These are phyloP conservation scores for Platanus orientalis DNA, from an alignment of 164 flowering plant genomes.

Conservation along the genomic window DNA sequence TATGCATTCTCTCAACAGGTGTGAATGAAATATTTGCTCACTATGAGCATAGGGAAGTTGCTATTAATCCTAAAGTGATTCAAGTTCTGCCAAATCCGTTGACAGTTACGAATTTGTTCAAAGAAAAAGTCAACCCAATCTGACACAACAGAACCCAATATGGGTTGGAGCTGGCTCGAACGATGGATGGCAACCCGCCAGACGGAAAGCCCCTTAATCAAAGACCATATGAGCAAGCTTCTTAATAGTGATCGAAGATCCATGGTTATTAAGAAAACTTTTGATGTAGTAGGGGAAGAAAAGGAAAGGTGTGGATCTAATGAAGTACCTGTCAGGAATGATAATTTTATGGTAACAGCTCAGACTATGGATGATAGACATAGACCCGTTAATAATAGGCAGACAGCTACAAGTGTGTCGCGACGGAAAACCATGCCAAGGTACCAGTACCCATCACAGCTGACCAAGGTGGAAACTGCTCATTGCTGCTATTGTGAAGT, in stretches of 20 bases:
- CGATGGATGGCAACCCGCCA: constrained; percentile 90
- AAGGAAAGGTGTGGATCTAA: constrained; percentile 88
- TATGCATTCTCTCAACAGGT: constrained; percentile 95
- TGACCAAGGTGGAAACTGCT: constrained; percentile 29
- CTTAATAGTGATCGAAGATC: constrained; percentile 16
- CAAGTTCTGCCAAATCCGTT: neutral
- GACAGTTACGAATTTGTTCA: constrained; percentile 64
- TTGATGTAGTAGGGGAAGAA: constrained; percentile 45
- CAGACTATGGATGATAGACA: constrained; percentile 7
- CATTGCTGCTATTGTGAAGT: no score
- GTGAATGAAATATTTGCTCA: constrained; percentile 6
- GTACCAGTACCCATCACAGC: constrained; percentile 30
- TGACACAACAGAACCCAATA: constrained; percentile 31
- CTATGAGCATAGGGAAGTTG: neutral
- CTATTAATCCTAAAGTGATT: constrained; percentile 6
- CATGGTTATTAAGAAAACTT: constrained; percentile 15
- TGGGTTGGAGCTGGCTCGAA: constrained; percentile 87
- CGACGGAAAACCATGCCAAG: constrained; percentile 55
- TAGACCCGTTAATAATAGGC: constrained; percentile 24
- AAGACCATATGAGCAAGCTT: constrained; percentile 26
- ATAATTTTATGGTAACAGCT: constrained; percentile 12
- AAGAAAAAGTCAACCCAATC: constrained; percentile 44
- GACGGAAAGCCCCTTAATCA: constrained; percentile 37
- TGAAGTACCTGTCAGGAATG: constrained; percentile 48
- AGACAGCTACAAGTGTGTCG: constrained; percentile 40